Evolutionary conservation across 202 grass and related monocot genomes (phyloP).

Genomic region (Panicum virgatum): DNA sequence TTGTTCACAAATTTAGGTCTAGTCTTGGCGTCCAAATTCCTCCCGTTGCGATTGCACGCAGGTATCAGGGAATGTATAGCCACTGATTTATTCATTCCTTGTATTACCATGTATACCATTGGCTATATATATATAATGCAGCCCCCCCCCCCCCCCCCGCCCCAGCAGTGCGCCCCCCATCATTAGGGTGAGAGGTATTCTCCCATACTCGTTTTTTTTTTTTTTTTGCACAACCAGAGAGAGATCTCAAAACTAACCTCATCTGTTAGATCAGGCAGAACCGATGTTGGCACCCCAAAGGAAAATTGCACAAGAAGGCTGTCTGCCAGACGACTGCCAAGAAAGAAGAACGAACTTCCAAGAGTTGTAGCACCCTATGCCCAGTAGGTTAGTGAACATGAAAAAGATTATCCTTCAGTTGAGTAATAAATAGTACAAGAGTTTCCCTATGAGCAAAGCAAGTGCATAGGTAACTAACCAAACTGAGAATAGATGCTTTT

Average conservation of each 20-base stretch:
- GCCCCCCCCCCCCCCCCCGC: too few species aligned
- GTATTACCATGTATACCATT: too few species aligned
- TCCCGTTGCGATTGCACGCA: too few species aligned
- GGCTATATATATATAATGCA: too few species aligned
- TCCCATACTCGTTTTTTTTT: too few species aligned
- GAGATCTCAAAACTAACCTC: conserved; percentile 57
- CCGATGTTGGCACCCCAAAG: conserved; percentile 50
- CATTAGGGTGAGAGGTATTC: too few species aligned
- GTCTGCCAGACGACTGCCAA: conserved; percentile 90
- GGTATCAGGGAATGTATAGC: too few species aligned
- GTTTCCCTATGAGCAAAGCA: conserved; percentile 26
- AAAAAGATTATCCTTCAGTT: conserved; percentile 6
- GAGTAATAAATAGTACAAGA: conserved; percentile 8
- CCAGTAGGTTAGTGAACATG: conserved; percentile 25
- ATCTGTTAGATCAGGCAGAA: conserved; percentile 53
- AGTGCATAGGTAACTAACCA: conserved; percentile 59
- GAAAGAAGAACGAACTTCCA: conserved; percentile 91
- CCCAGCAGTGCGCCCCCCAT: too few species aligned
- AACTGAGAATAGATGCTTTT: conserved; percentile 89
- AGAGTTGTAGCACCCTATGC: conserved; percentile 74
- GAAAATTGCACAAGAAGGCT: conserved; percentile 97
- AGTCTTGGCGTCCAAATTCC: too few species aligned
- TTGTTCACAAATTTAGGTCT: too few species aligned
- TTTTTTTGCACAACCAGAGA: conserved; percentile 23
- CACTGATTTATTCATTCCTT: too few species aligned